Evolutionary conservation across 1,139 yeast species (phyloP).

Genomic region (Blastobotrys capitulatus): DNA sequence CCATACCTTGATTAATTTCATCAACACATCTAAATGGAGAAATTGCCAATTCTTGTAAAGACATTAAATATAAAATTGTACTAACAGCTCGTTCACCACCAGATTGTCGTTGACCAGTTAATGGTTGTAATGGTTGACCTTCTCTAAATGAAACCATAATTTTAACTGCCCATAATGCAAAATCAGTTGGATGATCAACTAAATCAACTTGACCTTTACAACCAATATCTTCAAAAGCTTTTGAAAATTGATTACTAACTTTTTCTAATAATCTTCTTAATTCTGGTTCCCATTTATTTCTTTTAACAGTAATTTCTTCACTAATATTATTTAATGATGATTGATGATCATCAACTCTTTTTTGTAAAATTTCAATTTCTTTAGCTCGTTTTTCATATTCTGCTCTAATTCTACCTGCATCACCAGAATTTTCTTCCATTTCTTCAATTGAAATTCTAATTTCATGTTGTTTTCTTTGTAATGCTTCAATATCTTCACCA

Average conservation of each 20-base stretch:
- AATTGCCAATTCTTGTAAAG: conserved; percentile 82
- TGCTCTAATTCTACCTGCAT: conserved; percentile 2
- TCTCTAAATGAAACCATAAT: conserved; percentile 84
- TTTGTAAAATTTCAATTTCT: conserved; percentile 30
- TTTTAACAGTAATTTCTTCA: conserved; percentile 38
- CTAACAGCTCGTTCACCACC: conserved; percentile 98
- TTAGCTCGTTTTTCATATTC: conserved; percentile 25
- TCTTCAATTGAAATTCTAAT: conserved; percentile 1
- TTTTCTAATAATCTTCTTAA: conserved; percentile 44
- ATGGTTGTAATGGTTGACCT: conserved; percentile 57
- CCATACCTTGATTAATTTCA: conserved; percentile 99
- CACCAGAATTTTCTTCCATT: neutral
- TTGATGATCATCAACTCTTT: conserved; percentile 28
- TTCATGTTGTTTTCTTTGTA: conserved; percentile 1
- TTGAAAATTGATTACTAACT: conserved; percentile 59
- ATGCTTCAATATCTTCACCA: neutral
- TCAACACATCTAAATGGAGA: conserved; percentile 96
- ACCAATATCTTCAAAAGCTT: conserved; percentile 67
- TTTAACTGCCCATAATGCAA: conserved; percentile 75
- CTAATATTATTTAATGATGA: conserved; percentile 31
- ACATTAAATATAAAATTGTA: conserved; percentile 83
- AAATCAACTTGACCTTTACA: conserved; percentile 77
- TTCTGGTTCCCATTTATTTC: conserved; percentile 53
- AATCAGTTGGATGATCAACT: conserved; percentile 45
- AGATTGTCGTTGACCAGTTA: conserved; percentile 85